Percentiles rank a stretch among this genome's conserved stretches.
phyloP scores from a whole-genome alignment of 2,329 filamentous ascomycete species.

The Arthroderma sp. region DNA sequence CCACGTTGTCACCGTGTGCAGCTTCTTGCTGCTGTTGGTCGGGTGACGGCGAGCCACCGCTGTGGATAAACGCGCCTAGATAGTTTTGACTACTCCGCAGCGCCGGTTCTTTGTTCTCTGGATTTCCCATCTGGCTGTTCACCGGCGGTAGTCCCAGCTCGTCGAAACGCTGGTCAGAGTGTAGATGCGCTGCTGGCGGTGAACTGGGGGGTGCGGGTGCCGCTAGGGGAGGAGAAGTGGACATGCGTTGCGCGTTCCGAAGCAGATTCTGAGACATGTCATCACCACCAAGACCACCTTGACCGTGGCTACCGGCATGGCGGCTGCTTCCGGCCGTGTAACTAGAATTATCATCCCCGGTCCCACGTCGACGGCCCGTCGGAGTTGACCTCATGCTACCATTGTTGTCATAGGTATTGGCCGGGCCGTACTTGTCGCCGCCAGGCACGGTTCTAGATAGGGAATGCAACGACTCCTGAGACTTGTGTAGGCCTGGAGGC shows the following conservation, averaged over 20 bases:
- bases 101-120: slow-evolving; percentile 21
- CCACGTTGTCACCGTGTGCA: not conserved
- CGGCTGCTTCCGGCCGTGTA: slow-evolving; percentile 41
- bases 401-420: slow-evolving; percentile 42
- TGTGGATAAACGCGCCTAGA: slow-evolving; percentile 29
- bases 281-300: slow-evolving; percentile 23
- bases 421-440: slow-evolving; percentile 69
- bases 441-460: slow-evolving; percentile 63
- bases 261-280: slow-evolving; percentile 43
- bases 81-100: slow-evolving; percentile 30
- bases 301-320: slow-evolving; percentile 17
- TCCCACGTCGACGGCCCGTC: slow-evolving; percentile 22
- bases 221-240: slow-evolving; percentile 35
- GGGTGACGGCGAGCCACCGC: slow-evolving; percentile 14
- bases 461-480: slow-evolving; percentile 75
- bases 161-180: not conserved
- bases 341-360: slow-evolving; percentile 41
- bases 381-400: slow-evolving; percentile 29
- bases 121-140: slow-evolving; percentile 6
- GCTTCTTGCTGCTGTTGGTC: not conserved
- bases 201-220: not conserved
- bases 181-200: not conserved
- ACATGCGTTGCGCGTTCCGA: slow-evolving; percentile 47
- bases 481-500: slow-evolving; percentile 66
- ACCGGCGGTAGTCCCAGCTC: not conserved